Evolutionary conservation across 2,329 filamentous ascomycete genomes (phyloP), one percentile per base, ranked within the genome.

Genomic region (Eutypa lata): DNA sequence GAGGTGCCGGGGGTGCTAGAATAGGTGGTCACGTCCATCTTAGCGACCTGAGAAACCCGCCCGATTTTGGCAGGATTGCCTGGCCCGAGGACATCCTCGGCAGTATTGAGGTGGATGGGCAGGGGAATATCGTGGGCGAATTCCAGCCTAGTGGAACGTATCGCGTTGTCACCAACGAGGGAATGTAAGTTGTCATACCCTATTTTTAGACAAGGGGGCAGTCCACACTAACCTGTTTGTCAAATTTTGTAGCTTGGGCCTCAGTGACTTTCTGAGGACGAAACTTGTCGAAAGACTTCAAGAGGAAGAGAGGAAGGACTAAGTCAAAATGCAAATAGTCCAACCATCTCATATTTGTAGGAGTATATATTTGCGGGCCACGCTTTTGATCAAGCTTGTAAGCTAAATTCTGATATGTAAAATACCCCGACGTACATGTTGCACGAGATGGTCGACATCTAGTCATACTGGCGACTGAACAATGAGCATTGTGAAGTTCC

Each of bases 41-140:
- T 5, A 86, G 82, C 51, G 86, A 89, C 64, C 62, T 73, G 50
- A 73, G 86, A 50, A 86, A 86, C 49, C 83, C 84, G 2, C 84
- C 83, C 0, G 84, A 87, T 61, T 88, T 78, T 73, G 85, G 85
- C 16, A 71, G 86, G 49, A 88, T 88, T 64, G 83, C 85, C 2
- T 87, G 81, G 76, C 84, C 85, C 1, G 85, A 88, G 61, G 85
- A 89, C 62, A 89, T 89, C 37, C 72, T 89, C 50, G 86, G 85
- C 37, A 88, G 84, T 57, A 76, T 88, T 40, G 81, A 87, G 64
- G 85, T 88, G 5, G 76, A 87, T 63, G 75, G 73, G 2, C 58
- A 70, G 7, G 86, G 86, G 0, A 65, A 77, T 26, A 79, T 87
- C 49, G 72, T 85, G 24, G 82, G 82, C 21, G 78, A 76, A 57